Percentiles rank a stretch among this genome's conserved stretches.
Conservation (phyloP, 2,329 filamentous ascomycete genomes). For the Cadophora malorum region DNA sequence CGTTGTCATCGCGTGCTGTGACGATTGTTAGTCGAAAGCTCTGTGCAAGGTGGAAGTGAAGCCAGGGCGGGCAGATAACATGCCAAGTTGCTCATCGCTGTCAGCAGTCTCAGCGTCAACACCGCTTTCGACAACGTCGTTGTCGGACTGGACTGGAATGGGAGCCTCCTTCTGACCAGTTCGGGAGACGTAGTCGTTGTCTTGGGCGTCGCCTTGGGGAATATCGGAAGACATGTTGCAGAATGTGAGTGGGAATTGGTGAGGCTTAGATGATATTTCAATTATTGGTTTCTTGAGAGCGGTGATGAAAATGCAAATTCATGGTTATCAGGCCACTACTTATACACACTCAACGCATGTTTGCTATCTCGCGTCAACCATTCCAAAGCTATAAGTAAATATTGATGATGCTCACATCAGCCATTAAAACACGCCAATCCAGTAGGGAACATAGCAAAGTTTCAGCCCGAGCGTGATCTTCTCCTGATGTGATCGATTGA, state of each 20-base stretch:
- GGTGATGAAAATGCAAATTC: no score
- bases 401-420: slow-evolving; percentile 19
- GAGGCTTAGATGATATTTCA: no score
- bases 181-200: slow-evolving; percentile 48
- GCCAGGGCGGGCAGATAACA: not conserved
- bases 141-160: slow-evolving; percentile 47
- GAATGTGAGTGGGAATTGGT: no score
- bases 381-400: not conserved
- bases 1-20: slow-evolving; percentile 44
- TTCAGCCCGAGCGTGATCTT: not conserved
- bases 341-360: not conserved
- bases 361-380: not conserved
- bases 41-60: not conserved
- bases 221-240: slow-evolving; percentile 25
- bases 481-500: not conserved
- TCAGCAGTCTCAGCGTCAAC: slow-evolving; percentile 45
- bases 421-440: not conserved
- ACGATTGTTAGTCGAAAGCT: not conserved
- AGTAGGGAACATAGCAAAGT: not conserved
- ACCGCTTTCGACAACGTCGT: slow-evolving; percentile 44
- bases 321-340: not conserved
- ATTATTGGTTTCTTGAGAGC: no score
- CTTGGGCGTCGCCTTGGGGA: slow-evolving; percentile 37
- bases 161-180: slow-evolving; percentile 38
- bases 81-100: slow-evolving; percentile 48